A percentile compares a stretch with the other conserved stretches of the same genome.
Evolutionary conservation across 179 eudicot species (phyloP).

Genomic region (Pouteria campechiana): DNA sequence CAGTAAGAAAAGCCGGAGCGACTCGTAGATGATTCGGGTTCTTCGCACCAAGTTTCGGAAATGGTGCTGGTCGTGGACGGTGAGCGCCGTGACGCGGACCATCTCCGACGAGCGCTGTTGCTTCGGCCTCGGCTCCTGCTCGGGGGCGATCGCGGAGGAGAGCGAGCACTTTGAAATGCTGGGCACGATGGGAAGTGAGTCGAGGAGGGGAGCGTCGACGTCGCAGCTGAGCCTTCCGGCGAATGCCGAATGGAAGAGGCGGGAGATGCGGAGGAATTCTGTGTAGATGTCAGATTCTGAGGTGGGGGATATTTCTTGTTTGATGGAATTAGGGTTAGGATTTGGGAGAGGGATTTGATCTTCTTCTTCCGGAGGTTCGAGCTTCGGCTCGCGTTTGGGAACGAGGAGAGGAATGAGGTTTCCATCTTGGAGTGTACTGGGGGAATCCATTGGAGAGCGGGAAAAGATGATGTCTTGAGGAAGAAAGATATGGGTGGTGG

Average conservation of each 20-base stretch:
- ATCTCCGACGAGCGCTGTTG: conserved; percentile 41
- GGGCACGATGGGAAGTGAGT: conserved; percentile 33
- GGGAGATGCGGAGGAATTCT: conserved; percentile 10
- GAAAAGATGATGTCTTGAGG: too few species aligned
- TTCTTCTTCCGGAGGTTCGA: conserved; percentile 11
- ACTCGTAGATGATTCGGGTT: conserved; percentile 48
- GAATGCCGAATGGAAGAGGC: conserved; percentile 14
- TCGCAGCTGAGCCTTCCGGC: conserved; percentile 8
- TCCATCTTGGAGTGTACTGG: too few species aligned
- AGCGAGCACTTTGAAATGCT: conserved; percentile 10
- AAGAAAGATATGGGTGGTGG: too few species aligned
- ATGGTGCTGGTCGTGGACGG: conserved; percentile 33
- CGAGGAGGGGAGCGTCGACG: conserved; percentile 8
- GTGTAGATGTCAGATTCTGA: conserved; percentile 5
- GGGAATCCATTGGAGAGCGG: too few species aligned
- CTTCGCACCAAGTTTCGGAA: conserved; percentile 43
- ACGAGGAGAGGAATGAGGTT: neutral
- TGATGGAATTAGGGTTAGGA: neutral
- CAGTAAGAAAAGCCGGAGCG: conserved; percentile 25
- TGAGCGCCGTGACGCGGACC: conserved; percentile 42
- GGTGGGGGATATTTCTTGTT: neutral
- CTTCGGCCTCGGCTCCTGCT: conserved; percentile 1
- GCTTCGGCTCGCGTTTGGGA: conserved; percentile 9
- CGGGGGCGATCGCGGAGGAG: conserved; percentile 1
- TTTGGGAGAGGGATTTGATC: neutral